Evolutionary conservation across 2,329 filamentous ascomycete species (phyloP), one percentile per base, ranked within the genome.

Genomic region (Calonectria pseudoreteaudii): DNA sequence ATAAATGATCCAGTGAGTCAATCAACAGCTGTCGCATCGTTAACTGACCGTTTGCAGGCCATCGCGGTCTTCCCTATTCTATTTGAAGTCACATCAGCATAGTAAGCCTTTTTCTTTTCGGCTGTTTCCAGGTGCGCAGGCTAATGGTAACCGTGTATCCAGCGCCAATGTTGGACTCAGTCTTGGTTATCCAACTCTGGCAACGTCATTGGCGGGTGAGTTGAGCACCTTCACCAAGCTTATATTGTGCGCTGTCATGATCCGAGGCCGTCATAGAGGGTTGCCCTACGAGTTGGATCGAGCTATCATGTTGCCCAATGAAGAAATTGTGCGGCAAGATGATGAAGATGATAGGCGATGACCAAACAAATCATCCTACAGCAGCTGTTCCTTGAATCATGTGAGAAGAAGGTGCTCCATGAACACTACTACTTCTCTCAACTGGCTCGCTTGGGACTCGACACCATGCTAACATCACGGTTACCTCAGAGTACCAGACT

Each of bases 151-250:
- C 4, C 0, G 16, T 10, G 3, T 20, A 9, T 69, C 1, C 44
- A 84, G 83, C 44, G 82, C 79, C 60, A 84, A 84, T 47, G 83
- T 85, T 23, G 84, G 84, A 5, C 73, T 85, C 5, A 82, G 80
- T 64, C 78, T 85, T 1, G 82, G 84, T 8, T 78, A 83, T 44
- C 82, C 83, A 0, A 76, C 69, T 11, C 79, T 81, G 13, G 64
- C 68, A 18, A 76, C 79, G 1, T 83, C 83, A 0, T 78, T 85
- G 23, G 80, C 78, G 41, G 80, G 80, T 18, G 52, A 80, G 41
- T 83, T 84, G 18, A 76, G 75, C 0, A 80, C 76, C 0, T 82
- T 83, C 34, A 81, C 83, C 70, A 85, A 85, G 69, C 70, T 85
- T 1, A 76, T 85, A 41, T 79, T 85, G 20, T 84, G 82, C 66